phyloP scores from a whole-genome alignment of 2,329 filamentous ascomycete species.

The Emergomyces africanus region DNA sequence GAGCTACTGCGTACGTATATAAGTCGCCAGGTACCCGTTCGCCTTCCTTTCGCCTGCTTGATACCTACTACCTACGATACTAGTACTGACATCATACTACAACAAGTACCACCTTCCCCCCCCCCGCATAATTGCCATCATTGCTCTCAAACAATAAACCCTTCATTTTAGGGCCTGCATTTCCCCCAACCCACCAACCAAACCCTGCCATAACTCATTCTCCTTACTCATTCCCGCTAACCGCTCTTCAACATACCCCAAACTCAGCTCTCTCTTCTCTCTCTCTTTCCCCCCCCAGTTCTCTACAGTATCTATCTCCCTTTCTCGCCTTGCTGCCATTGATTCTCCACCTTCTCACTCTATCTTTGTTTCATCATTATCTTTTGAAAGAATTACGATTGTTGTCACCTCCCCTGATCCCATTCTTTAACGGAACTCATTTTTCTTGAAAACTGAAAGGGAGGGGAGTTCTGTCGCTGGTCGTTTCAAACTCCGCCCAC shows the following conservation, averaged over 20 bases:
- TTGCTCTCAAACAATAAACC: neutral
- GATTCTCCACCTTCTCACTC: neutral
- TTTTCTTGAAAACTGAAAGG: too few species aligned
- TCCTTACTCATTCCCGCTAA: too few species aligned
- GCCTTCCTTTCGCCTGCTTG: neutral
- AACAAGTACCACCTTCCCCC: too few species aligned
- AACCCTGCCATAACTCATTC: too few species aligned
- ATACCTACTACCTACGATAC: neutral
- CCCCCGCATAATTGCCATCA: too few species aligned
- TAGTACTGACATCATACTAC: too few species aligned
- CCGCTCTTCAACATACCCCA: neutral
- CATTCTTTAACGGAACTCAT: neutral
- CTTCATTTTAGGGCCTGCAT: too few species aligned
- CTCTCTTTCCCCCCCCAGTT: neutral
- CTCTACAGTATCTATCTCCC: neutral
- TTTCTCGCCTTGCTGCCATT: neutral
- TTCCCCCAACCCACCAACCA: too few species aligned
- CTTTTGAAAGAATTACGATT: neutral
- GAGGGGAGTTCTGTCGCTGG: neutral
- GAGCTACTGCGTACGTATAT: neutral
- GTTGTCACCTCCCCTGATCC: neutral
- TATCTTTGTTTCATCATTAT: neutral
- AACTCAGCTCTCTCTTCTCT: neutral
- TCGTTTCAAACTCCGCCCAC: neutral
- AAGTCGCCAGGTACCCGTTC: neutral